Evolutionary conservation across 306 rosid genomes (phyloP).

Genomic region (Medicago lupulina): DNA sequence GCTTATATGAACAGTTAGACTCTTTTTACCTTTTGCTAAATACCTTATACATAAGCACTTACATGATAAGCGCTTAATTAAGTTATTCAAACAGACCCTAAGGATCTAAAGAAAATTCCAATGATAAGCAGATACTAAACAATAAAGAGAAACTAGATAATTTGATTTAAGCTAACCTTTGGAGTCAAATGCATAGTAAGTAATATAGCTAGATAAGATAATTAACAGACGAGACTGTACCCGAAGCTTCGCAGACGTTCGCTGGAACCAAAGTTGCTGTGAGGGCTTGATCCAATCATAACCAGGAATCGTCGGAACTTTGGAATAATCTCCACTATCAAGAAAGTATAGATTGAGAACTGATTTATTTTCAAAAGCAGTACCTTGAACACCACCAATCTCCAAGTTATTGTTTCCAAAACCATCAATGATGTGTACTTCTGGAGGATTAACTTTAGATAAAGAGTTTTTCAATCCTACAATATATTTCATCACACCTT

Average conservation of each 20-base stretch:
- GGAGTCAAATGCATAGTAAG: neutral
- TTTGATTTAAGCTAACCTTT: neutral
- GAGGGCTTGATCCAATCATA: conserved; percentile 98
- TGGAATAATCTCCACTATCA: conserved; percentile 93
- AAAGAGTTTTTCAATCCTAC: conserved; percentile 77
- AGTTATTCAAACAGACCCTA: neutral
- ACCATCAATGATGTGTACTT: conserved; percentile 68
- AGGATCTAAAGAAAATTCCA: conserved; percentile 22
- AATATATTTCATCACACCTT: conserved; percentile 84
- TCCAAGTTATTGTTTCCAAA: conserved; percentile 92
- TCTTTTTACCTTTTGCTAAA: neutral
- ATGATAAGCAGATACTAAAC: conserved; percentile 11
- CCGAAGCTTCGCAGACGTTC: conserved; percentile 68
- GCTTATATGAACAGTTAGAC: neutral
- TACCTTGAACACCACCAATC: conserved; percentile 71
- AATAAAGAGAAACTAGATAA: conserved; percentile 25
- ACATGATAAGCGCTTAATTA: neutral
- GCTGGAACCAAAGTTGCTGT: conserved; percentile 87
- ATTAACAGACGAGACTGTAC: conserved; percentile 49
- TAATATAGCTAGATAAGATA: conserved; percentile 20
- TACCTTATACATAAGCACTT: neutral
- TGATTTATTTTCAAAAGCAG: conserved; percentile 79
- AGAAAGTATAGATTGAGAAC: conserved; percentile 87
- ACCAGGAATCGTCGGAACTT: conserved; percentile 63
- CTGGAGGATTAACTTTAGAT: conserved; percentile 70